Conservation (phyloP, 257 asterid species). For the Przewalskia tangutica region DNA sequence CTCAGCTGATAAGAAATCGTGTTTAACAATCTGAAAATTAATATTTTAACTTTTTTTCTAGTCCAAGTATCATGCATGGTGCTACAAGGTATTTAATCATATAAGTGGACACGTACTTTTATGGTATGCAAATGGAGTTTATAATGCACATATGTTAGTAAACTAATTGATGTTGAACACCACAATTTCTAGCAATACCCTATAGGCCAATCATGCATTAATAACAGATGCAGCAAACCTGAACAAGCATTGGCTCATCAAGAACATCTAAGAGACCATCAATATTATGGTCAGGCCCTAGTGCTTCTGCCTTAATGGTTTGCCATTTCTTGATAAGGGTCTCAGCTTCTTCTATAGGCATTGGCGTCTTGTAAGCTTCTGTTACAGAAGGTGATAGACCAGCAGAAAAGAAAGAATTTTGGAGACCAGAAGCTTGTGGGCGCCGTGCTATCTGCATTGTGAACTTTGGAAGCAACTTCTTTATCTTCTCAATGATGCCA, state of each 20-base stretch:
- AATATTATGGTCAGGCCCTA: constrained; percentile 73
- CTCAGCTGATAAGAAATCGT: not conserved
- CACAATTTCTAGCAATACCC: not conserved
- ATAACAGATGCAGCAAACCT: constrained; percentile 48
- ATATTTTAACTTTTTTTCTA: not conserved
- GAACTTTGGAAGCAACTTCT: constrained; percentile 42
- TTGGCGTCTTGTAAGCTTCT: constrained; percentile 46
- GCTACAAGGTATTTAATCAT: not conserved
- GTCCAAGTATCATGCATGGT: not conserved
- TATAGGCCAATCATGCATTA: not conserved
- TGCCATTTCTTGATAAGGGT: constrained; percentile 87
- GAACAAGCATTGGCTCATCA: constrained; percentile 88
- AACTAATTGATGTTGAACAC: not conserved
- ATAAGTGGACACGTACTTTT: not conserved
- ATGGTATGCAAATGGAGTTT: not conserved
- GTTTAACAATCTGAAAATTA: not conserved
- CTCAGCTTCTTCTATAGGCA: constrained; percentile 93
- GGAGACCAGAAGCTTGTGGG: constrained; percentile 39
- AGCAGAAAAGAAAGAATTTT: constrained; percentile 50
- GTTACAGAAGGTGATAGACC: constrained; percentile 41
- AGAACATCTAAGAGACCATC: constrained; percentile 60
- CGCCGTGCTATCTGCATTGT: constrained; percentile 22
- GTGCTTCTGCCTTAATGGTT: constrained; percentile 74
- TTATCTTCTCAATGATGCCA: constrained; percentile 30
- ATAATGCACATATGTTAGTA: not conserved